These are phyloP conservation scores for Hexamita inflata DNA, from an alignment of 208 protist genomes.

Conservation along the genomic window DNA sequence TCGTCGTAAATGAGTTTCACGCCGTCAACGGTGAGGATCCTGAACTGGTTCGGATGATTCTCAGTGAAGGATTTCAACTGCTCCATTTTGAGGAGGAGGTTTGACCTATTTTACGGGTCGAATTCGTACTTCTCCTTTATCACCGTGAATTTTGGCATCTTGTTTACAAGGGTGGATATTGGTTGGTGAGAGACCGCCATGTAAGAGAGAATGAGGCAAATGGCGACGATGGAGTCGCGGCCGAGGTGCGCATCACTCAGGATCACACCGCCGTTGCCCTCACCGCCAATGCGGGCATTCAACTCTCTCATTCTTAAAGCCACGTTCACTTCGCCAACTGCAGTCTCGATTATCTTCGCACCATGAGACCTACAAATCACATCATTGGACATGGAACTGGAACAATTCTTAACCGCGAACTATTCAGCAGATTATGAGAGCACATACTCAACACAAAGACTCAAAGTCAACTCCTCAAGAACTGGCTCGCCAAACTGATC, in stretches of 20 bases:
- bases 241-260: conserved; percentile 56
- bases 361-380: conserved; percentile 46
- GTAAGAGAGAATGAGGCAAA: conserved; percentile 41
- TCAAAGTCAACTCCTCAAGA: conserved; percentile 55
- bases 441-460: conserved; percentile 49
- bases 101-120: conserved; percentile 43
- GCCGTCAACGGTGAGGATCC: conserved; percentile 49
- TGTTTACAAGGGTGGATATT: conserved; percentile 16
- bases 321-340: conserved; percentile 56
- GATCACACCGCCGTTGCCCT: conserved; percentile 62
- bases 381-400: conserved; percentile 45
- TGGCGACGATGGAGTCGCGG: conserved; percentile 52
- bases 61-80: conserved; percentile 30
- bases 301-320: conserved; percentile 48
- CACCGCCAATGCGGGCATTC: conserved; percentile 50
- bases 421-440: conserved; percentile 36
- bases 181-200: conserved; percentile 27
- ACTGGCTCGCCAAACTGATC: conserved; percentile 45
- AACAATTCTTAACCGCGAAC: conserved; percentile 52
- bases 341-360: conserved; percentile 34
- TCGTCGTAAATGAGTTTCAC: conserved; percentile 45
- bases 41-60: neutral
- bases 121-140: conserved; percentile 51
- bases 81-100: conserved; percentile 25
- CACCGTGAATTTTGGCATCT: conserved; percentile 53